Percentiles rank a stretch among this genome's conserved stretches.
These are phyloP conservation scores for Leucogyrophana mollusca DNA, from an alignment of 768 basidiomycete species.

Conservation along the genomic window DNA sequence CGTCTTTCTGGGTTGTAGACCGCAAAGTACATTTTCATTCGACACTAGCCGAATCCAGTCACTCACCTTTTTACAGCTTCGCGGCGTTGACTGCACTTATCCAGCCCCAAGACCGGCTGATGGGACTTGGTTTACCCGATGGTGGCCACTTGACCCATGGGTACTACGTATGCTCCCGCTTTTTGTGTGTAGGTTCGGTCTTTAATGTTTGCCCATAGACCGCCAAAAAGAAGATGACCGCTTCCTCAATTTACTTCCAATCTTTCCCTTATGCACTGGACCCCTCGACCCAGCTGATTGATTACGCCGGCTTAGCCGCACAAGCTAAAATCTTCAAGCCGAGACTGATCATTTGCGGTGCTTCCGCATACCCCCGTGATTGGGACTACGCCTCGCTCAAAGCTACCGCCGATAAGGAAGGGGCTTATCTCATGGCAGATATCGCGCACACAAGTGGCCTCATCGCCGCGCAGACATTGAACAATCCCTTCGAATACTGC, in stretches of 20 bases:
- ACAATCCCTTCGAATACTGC: conserved; percentile 92
- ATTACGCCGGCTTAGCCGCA: conserved; percentile 75
- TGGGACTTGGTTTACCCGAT: conserved; percentile 98
- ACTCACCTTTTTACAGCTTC: conserved; percentile 57
- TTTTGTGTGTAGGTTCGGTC: conserved; percentile 1
- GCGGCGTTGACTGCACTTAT: conserved; percentile 94
- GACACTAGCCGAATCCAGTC: conserved; percentile 5
- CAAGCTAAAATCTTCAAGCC: conserved; percentile 97
- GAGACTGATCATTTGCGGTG: conserved; percentile 93
- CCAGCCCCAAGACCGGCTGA: conserved; percentile 95
- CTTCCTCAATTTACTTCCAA: conserved; percentile 99
- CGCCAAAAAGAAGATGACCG: conserved; percentile 99
- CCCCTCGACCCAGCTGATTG: conserved; percentile 82
- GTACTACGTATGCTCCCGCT: conserved; percentile 69
- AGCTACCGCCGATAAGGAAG: conserved; percentile 80
- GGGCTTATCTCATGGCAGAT: conserved; percentile 92
- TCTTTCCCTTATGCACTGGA: conserved; percentile 91
- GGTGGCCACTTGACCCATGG: conserved; percentile 98
- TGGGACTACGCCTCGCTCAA: conserved; percentile 92
- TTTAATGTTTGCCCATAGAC: conserved; percentile 48
- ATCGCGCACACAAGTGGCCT: conserved; percentile 98
- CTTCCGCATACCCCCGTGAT: conserved; percentile 97
- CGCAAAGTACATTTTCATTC: conserved; percentile 70
- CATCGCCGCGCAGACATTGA: conserved; percentile 87
- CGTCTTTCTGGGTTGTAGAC: conserved; percentile 45